Percentiles rank a stretch among this genome's conserved stretches.
phyloP scores from a whole-genome alignment of 208 protist species.

The Crithidia fasciculata region DNA sequence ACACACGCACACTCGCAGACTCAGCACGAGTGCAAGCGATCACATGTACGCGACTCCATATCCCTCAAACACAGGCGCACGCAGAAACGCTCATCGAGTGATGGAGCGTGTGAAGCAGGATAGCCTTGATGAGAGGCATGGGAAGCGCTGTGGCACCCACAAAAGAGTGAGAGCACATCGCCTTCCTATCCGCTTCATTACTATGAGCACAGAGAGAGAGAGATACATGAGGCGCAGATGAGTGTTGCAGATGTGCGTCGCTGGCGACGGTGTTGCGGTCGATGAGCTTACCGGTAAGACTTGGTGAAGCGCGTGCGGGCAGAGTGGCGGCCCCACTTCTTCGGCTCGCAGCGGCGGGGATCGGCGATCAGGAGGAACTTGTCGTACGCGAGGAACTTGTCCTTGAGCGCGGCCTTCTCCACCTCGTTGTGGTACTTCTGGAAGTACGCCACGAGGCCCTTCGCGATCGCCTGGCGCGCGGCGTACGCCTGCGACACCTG shows the following conservation, averaged over 20 bases:
- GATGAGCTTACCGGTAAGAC: constrained; percentile 98
- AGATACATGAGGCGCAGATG: no score
- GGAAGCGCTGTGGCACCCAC: no score
- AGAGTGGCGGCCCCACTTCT: constrained; percentile 99
- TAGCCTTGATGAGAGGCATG: no score
- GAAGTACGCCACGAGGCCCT: constrained; percentile 99
- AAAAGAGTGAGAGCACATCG: no score
- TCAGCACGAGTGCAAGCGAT: not conserved
- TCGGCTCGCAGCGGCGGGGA: constrained; percentile 99
- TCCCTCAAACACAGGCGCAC: no score
- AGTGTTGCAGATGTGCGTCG: no score
- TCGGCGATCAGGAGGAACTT: constrained; percentile 99
- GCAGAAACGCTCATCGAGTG: no score
- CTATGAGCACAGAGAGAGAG: no score
- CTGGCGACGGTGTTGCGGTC: not conserved
- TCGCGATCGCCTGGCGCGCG: constrained; percentile 99
- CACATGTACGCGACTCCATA: no score
- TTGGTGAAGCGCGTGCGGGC: constrained; percentile 99
- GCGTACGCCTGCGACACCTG: constrained; percentile 98
- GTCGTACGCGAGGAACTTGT: constrained; percentile 97
- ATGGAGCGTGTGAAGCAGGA: no score
- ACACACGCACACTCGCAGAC: constrained; percentile 10
- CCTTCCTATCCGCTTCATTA: no score
- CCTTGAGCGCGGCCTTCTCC: constrained; percentile 99
- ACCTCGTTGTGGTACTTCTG: constrained; percentile 98